Percentiles rank a stretch among this genome's conserved stretches.
phyloP scores from a whole-genome alignment of 2,329 filamentous ascomycete species.

The Diaporthe australafricana region DNA sequence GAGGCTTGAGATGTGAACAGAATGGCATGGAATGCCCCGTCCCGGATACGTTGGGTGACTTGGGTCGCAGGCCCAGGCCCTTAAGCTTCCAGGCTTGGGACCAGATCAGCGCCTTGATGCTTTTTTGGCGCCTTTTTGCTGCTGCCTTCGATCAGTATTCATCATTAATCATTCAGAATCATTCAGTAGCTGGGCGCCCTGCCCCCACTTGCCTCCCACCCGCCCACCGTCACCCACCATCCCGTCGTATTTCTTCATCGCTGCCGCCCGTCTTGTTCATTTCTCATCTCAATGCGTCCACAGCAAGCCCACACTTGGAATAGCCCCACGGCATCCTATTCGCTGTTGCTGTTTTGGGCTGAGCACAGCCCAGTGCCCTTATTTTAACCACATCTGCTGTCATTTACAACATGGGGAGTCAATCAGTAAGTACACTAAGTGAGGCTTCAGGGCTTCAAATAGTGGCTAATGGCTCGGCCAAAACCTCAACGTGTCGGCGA shows the following conservation, averaged over 20 bases:
- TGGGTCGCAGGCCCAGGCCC: background rate
- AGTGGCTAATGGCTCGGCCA: too few species aligned
- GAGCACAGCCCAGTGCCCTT: background rate
- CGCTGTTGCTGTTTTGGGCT: background rate
- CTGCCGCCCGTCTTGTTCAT: background rate
- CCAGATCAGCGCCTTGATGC: background rate
- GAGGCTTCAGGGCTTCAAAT: background rate
- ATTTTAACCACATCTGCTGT: background rate
- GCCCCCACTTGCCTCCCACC: background rate
- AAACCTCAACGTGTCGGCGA: background rate
- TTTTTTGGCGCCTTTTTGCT: background rate
- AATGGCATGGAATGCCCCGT: slow-evolving; percentile 5
- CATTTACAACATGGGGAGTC: background rate
- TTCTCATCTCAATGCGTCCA: slow-evolving; percentile 19
- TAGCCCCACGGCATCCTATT: slow-evolving; percentile 1
- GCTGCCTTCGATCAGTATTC: background rate
- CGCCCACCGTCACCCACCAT: background rate
- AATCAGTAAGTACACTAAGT: background rate
- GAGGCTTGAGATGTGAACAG: slow-evolving; percentile 4
- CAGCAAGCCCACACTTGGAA: background rate
- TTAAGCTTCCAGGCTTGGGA: background rate
- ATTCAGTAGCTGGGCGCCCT: too few species aligned
- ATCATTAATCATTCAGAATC: background rate
- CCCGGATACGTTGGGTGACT: background rate
- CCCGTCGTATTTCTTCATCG: background rate